These are phyloP conservation scores for Venturia oleaginea DNA, from an alignment of 2,329 filamentous ascomycete species.

Conservation along the genomic window DNA sequence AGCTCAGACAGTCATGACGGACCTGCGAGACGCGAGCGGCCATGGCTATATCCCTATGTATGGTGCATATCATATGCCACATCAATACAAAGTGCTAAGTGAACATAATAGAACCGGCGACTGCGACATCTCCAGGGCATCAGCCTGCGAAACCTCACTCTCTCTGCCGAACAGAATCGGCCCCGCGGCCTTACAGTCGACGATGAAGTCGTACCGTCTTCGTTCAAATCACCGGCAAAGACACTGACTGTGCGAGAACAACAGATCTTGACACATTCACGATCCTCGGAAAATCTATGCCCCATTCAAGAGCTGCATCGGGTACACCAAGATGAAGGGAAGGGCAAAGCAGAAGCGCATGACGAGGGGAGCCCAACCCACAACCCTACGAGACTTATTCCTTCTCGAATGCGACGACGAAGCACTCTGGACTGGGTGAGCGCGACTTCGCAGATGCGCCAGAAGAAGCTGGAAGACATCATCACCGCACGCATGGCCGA, in stretches of 20 bases:
- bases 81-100: constrained; percentile 8
- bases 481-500: constrained; percentile 68
- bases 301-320: constrained; percentile 25
- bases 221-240: constrained; percentile 59
- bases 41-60: constrained; percentile 46
- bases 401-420: constrained; percentile 35
- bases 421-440: constrained; percentile 56
- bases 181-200: constrained; percentile 57
- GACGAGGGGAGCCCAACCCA: constrained; percentile 20
- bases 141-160: constrained; percentile 74
- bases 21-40: constrained; percentile 31
- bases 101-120: constrained; percentile 60
- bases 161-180: constrained; percentile 43
- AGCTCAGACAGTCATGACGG: not conserved
- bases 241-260: constrained; percentile 44
- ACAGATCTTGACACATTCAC: constrained; percentile 45
- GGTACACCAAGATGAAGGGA: constrained; percentile 3
- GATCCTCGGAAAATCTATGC: constrained; percentile 48
- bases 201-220: constrained; percentile 63
- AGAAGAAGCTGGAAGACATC: constrained; percentile 67
- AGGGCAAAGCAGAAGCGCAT: constrained; percentile 18
- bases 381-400: constrained; percentile 14
- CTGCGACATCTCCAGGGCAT: constrained; percentile 81
- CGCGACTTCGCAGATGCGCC: constrained; percentile 50
- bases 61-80: constrained; percentile 12